Base-by-base conservation (phyloP, 768 basidiomycete genomes). In the Mycena galopus region DNA sequence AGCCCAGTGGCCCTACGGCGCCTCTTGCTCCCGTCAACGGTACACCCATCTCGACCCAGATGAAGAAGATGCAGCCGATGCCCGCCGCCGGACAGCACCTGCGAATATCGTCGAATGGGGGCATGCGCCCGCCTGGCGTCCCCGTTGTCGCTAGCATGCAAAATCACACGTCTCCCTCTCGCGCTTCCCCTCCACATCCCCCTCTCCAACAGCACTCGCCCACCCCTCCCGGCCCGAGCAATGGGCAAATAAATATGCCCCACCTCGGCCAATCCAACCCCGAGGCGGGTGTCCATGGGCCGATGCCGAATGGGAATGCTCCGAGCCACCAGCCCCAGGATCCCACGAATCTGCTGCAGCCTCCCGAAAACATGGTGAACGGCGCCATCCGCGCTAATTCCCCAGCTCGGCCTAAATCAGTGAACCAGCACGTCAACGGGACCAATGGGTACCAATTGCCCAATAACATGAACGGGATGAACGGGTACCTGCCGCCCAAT, bases 41-140 rank as follows among this genome's bases (percentile, higher is more conserved):
- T 8, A 85, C 88, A 0, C 87, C 91, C 0, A 85, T 92, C n/a
- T 84, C 92, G 1, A 84, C 90, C 16, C 89, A 89, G 63, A 80
- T 90, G 77, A 91, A 91, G 84, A 88, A 89, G 78, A 86, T 92
- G 83, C 89, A 89, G 0, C 87, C 50, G 23, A 51, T 91, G 0
- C 87, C 91, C 17, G 80, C 82, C 23, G 79, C 82, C 0, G 80
- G 88, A 2, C 88, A 90, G 2, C 91, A 90, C 51, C 86, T 91
- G 83, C 88, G 91, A 51, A 89, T 91, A 42, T 89, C 90, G 3
- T 88, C 91, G 0, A 89, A 88, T 27, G 88, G 87, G 67, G 87
- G 84, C 32, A 88, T 88, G 80, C 88, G 86, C 27, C 88, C 89
- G 0, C 86, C 88, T 16, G 76, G 79, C 0, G 74, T 85, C 5